Conservation (phyloP, 345 rosid genomes). For the Populus deltoides region DNA sequence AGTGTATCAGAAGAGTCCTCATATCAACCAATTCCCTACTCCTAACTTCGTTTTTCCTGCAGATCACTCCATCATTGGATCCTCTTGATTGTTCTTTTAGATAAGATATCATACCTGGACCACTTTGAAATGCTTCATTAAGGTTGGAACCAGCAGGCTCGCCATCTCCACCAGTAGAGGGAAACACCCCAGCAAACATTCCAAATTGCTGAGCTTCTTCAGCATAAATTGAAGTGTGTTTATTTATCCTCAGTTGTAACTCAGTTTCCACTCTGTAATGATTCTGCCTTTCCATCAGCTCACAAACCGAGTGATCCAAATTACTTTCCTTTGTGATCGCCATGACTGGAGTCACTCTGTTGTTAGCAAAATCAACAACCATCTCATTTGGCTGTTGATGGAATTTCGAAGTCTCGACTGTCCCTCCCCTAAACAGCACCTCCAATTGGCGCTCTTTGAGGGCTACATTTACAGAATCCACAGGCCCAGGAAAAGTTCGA, state of each 20-base stretch:
- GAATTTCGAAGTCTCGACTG: not conserved
- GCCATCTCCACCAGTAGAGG: slow-evolving; percentile 2
- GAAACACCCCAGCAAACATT: slow-evolving; percentile 14
- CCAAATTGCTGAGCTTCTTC: slow-evolving; percentile 11
- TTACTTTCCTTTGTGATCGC: not conserved
- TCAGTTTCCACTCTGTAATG: slow-evolving; percentile 1
- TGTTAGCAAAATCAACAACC: not conserved
- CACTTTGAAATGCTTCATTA: slow-evolving; percentile 19
- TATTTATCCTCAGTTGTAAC: slow-evolving; percentile 15
- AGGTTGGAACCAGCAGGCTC: slow-evolving; percentile 19
- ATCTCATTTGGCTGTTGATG: not conserved
- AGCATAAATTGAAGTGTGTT: not conserved
- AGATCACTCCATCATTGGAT: not conserved
- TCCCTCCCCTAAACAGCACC: not conserved
- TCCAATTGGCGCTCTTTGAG: not conserved
- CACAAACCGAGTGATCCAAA: not conserved
- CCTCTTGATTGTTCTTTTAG: not conserved
- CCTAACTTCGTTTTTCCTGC: not conserved
- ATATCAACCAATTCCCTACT: slow-evolving; percentile 40
- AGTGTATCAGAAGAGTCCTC: slow-evolving; percentile 42
- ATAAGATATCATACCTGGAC: slow-evolving; percentile 13
- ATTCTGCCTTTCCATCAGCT: slow-evolving; percentile 9
- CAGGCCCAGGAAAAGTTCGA: not conserved
- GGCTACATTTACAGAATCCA: not conserved
- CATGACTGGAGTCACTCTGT: not conserved